phyloP scores from a whole-genome alignment of 164 flowering plant genomes.

The Dillenia suffruticosa region DNA sequence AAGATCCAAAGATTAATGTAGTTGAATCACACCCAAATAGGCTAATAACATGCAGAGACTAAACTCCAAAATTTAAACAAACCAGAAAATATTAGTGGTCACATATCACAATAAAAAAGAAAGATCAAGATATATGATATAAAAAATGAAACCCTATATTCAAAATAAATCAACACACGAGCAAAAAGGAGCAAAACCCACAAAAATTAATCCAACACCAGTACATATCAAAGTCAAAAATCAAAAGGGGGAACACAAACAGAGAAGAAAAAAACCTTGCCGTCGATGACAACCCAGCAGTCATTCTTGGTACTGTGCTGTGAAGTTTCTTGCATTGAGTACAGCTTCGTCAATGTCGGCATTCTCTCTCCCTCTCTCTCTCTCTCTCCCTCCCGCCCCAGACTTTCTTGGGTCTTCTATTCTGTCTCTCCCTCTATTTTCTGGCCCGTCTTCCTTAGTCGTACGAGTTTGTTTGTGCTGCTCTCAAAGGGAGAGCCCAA shows the following conservation, averaged over 20 bases:
- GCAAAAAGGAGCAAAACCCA: neutral
- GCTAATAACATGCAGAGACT: too few species aligned
- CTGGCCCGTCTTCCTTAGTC: too few species aligned
- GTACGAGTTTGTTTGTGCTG: too few species aligned
- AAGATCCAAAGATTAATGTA: too few species aligned
- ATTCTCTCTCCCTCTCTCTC: constrained; percentile 17
- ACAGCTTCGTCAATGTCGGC: constrained; percentile 74
- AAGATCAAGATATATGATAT: neutral
- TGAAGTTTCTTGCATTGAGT: constrained; percentile 54
- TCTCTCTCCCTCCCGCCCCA: neutral
- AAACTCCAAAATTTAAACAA: too few species aligned
- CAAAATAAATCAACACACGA: neutral
- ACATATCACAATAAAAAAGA: neutral
- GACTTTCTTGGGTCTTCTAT: neutral
- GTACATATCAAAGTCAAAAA: neutral
- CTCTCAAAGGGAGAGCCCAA: too few species aligned
- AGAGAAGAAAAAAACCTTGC: constrained; percentile 42
- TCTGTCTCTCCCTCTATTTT: neutral
- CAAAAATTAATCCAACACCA: neutral
- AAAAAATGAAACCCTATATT: neutral
- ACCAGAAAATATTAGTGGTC: too few species aligned
- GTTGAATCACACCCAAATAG: too few species aligned
- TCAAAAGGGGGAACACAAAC: too few species aligned
- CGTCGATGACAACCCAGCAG: constrained; percentile 79
- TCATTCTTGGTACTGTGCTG: constrained; percentile 60